Conservation (phyloP, 805 yeast genomes). For the Lipomyces kockii region DNA sequence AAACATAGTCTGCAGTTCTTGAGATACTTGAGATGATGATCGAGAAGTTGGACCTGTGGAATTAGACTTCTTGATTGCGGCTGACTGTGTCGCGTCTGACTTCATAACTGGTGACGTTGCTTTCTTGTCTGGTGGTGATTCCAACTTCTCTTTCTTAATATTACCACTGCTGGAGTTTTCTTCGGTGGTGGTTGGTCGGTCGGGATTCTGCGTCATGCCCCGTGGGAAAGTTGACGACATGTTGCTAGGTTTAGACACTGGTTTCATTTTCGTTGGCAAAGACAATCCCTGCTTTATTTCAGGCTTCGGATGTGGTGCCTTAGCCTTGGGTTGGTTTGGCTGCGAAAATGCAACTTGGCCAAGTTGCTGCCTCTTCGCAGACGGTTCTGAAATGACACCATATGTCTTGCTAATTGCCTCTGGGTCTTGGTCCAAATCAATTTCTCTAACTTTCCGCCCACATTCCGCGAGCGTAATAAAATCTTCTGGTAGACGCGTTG, state of each 20-base stretch:
- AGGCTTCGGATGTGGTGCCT: constrained; percentile 11
- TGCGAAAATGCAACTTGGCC: constrained; percentile 8
- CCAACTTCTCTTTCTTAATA: background rate
- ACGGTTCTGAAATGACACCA: constrained; percentile 5
- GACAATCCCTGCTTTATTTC: background rate
- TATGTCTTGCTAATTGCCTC: constrained; percentile 9
- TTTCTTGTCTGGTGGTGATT: background rate
- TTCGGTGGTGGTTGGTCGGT: background rate
- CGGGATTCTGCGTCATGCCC: background rate
- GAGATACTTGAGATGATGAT: background rate
- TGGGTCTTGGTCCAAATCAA: constrained; percentile 14
- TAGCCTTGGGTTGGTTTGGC: constrained; percentile 16
- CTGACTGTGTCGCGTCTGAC: background rate
- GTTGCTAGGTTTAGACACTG: background rate
- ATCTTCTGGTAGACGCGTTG: constrained; percentile 19
- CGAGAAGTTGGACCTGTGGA: background rate
- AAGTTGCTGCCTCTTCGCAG: constrained; percentile 6
- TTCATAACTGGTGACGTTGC: background rate
- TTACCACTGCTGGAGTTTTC: background rate
- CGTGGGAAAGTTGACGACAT: background rate
- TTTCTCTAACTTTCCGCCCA: constrained; percentile 20
- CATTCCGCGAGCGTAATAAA: constrained; percentile 23
- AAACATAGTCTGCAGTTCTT: constrained; percentile 20
- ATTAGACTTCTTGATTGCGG: background rate
- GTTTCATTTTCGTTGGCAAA: too few relatives aligned